Evolutionary conservation across 169 alveolate genomes (phyloP), one percentile per base, ranked within the genome.

Genomic region (Eimeria sp.): DNA sequence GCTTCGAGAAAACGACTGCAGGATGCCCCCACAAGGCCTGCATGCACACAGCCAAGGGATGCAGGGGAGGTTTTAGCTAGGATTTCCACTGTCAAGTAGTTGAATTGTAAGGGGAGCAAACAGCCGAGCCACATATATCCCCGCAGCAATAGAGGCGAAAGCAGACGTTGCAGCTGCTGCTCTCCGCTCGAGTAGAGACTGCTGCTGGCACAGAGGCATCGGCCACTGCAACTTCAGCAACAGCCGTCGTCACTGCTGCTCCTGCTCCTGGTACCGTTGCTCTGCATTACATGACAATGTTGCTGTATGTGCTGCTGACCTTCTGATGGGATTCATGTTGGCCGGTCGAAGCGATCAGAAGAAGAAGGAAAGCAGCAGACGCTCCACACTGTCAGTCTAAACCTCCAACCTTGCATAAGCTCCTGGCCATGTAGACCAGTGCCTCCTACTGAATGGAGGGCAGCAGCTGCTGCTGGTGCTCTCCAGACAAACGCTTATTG

Each of bases 271-370:
- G 4, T 61, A 27, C 25, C 6, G n/a, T 4, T 5, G 11, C 51
- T 22, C 51, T 70, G 80, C 14, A 10, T 27, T 30, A 25, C n/a
- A 30, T 2, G 80, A 9, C 10, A 13, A 22, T 30, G 80, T 5
- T 70, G 80, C 51, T 70, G 80, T 70, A 51, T 70, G 80, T 30
- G 80, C 51, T 27, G 47, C 80, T 16, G 80, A 70, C 80, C 80
- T 70, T 30, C 80, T 30, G 80, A 70, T 47, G 51, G 51, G 47
- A 70, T 30, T 70, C 80, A 70, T 70, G 51, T 70, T 70, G 80
- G 47, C 51, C 0, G 80, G n/a, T 13, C 51, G 30, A 34, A 30
- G 51, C 5, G 80, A 34, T 34, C 9, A 30, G 51, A 13, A 14
- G 80, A 70, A 70, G 80, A 70, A 70, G 80, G 51, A 30, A 34